phyloP scores from a whole-genome alignment of 208 protist genomes.

The Wallacemonas sp. region DNA sequence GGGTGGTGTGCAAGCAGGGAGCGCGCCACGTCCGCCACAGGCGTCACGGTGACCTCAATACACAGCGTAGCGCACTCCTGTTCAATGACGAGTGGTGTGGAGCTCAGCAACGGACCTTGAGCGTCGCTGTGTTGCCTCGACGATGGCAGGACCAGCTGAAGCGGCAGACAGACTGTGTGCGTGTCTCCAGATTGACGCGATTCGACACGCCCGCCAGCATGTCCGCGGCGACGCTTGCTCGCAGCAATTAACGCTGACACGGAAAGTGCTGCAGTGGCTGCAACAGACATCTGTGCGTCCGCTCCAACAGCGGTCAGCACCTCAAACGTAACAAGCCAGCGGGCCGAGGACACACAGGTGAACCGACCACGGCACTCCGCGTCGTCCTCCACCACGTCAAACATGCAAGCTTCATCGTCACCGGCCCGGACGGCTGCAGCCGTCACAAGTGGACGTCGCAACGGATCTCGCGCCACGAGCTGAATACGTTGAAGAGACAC shows the following conservation, averaged over 20 bases:
- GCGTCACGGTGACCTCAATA: conserved; percentile 5
- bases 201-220: neutral
- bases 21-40: neutral
- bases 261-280: neutral
- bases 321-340: neutral
- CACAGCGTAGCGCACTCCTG: conserved; percentile 8
- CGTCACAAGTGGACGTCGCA: neutral
- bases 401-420: too few relatives aligned
- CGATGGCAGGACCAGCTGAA: conserved; percentile 4
- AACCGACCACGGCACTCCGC: neutral
- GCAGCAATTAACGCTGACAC: neutral
- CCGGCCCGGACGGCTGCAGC: neutral
- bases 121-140: too few relatives aligned
- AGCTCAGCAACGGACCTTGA: too few relatives aligned
- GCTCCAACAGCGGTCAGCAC: neutral
- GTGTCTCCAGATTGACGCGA: neutral
- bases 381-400: neutral
- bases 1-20: too few relatives aligned
- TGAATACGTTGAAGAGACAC: neutral
- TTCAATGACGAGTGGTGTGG: neutral
- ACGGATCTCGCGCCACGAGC: neutral
- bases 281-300: neutral
- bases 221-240: neutral
- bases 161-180: conserved; percentile 2
- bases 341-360: neutral